Evolutionary conservation across 148 eudicot species (phyloP), one percentile per base, ranked within the genome.

Genomic region (Fagopyrum homotropicum): DNA sequence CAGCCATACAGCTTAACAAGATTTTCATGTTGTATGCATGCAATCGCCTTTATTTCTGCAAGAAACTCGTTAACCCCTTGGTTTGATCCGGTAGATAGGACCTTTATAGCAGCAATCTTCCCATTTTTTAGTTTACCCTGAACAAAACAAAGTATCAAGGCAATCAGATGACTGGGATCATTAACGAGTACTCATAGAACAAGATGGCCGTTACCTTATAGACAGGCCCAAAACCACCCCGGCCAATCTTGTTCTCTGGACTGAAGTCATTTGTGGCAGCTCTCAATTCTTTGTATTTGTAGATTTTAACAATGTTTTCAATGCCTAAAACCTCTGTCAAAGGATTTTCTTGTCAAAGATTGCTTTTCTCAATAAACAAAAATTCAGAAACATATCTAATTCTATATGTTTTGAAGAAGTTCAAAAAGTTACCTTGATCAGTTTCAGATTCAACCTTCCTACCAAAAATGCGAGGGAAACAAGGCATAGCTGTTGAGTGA

Each of bases 31-130:
- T 79, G 78, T 77, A 76, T 79, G 16, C 75, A 81, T 6, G 87
- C 78, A 59, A 86, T 86, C 61, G 79, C 78, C 69, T 77, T 78
- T 26, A 84, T 84, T 75, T 86, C 89, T 47, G 89, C 81, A 70
- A 86, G 77, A 79, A 86, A 86, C 74, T 86, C 87, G 19, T 68
- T 71, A 73, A 82, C 77, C 16, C 87, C 89, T 82, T 86, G 89
- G 64, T 74, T 77, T 30, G 89, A 86, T 77, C 79, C 84, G 70
- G 85, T 66, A 30, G 87, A 84, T 70, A 86, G 75, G 70, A 86
- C 89, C 75, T 86, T 86, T 73, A 86, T 73, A 43, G 89, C 89
- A 79, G 81, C 87, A 17, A 84, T 22, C 54, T 76, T 86, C 44
- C 87, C 89, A 10, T 72, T 49, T 49, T 47, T 49, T 12, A 72